phyloP scores from a whole-genome alignment of 192 early-diverging fungal species.

The Piromyces finnis region DNA sequence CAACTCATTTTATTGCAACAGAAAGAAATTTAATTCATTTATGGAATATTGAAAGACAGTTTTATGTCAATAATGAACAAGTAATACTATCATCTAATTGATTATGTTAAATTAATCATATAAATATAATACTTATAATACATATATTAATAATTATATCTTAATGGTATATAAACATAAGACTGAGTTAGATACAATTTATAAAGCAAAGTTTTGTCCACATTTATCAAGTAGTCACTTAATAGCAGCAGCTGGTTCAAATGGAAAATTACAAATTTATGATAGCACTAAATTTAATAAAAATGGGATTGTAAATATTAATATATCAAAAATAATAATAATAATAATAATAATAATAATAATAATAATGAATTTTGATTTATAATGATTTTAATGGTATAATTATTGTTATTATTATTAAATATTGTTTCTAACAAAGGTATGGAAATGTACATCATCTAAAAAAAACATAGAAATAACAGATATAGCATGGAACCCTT shows the following conservation, averaged over 20 bases:
- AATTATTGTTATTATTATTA: no score
- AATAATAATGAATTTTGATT: no score
- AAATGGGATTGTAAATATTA: neutral
- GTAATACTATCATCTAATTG: slow-evolving; percentile 3
- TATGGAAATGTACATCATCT: slow-evolving; percentile 25
- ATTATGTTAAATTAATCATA: no score
- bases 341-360: no score
- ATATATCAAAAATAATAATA: no score
- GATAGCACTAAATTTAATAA: neutral
- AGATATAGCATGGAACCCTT: slow-evolving; percentile 47
- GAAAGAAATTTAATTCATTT: slow-evolving; percentile 7
- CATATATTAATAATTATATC: no score
- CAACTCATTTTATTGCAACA: slow-evolving; percentile 14
- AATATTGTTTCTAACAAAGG: slow-evolving; percentile 3
- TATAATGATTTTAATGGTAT: no score
- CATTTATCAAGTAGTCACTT: slow-evolving; percentile 14
- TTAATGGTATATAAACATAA: no score
- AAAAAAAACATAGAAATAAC: slow-evolving; percentile 21
- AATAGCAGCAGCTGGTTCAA: slow-evolving; percentile 13
- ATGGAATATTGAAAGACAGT: slow-evolving; percentile 12
- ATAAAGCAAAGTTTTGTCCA: slow-evolving; percentile 14
- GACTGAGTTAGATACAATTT: slow-evolving; percentile 14
- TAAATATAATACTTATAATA: no score
- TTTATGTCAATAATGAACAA: slow-evolving; percentile 9
- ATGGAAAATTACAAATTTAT: slow-evolving; percentile 15